These are phyloP conservation scores for Mimosa pudica DNA, from an alignment of 306 rosid genomes.

Conservation along the genomic window DNA sequence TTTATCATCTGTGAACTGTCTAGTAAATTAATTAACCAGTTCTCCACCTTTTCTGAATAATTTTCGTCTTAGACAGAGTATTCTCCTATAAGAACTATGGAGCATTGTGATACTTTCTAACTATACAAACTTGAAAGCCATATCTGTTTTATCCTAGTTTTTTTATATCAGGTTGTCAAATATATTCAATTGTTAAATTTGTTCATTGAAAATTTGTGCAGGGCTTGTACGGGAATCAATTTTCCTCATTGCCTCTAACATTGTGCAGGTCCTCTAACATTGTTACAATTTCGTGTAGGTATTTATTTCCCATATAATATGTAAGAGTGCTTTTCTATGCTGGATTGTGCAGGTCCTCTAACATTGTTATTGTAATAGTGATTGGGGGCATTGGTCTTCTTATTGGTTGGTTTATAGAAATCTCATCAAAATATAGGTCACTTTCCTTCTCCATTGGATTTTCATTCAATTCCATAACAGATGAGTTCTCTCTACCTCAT, in stretches of 20 bases:
- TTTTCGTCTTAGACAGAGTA: neutral
- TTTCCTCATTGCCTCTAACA: slow-evolving; percentile 80
- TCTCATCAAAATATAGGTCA: slow-evolving; percentile 40
- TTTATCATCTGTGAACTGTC: neutral
- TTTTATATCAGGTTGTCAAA: slow-evolving; percentile 8
- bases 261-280: slow-evolving; percentile 84
- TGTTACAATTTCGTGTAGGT: slow-evolving; percentile 46
- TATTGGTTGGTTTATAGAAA: slow-evolving; percentile 48
- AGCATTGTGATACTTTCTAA: neutral
- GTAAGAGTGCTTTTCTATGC: slow-evolving; percentile 1
- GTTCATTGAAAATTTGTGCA: slow-evolving; percentile 36
- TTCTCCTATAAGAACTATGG: neutral
- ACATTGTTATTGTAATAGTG: slow-evolving; percentile 39
- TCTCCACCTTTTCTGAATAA: neutral
- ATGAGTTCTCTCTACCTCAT: slow-evolving; percentile 28
- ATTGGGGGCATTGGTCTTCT: slow-evolving; percentile 42
- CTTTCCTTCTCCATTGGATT: slow-evolving; percentile 37
- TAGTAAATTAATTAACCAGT: neutral
- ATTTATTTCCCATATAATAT: neutral
- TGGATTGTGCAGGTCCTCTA: slow-evolving; percentile 37
- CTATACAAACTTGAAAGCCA: neutral
- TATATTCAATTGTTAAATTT: neutral
- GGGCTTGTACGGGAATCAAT: slow-evolving; percentile 84
- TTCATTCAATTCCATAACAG: slow-evolving; percentile 29
- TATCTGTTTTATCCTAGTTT: neutral